Base-by-base conservation (phyloP, 495 filamentous ascomycete genomes). In the Annulohypoxylon nitens region DNA sequence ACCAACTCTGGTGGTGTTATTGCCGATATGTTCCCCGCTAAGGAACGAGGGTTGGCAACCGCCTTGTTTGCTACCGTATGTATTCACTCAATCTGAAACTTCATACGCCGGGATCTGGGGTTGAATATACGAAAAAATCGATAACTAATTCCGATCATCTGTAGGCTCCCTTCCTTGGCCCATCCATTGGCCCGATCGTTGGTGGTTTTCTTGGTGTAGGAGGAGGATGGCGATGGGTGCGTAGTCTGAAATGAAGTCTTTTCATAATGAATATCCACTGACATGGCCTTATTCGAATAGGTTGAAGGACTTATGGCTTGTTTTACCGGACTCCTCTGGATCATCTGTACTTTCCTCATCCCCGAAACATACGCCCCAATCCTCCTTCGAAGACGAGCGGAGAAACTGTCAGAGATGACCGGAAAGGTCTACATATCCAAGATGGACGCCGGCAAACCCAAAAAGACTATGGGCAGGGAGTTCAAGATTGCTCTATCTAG, bases 291-390 rank as follows among this genome's bases (percentile, higher is more conserved):
- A 10, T 0, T 25, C 2, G 18, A 51, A 50, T 50, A 72, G 69
- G 64, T 92, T 5, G 85, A 90, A 82, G 90, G 90, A 4, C 61
- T 86, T 5, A 86, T 88, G 75, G 78, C 86, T 39, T 94, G 94
- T 57, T 96, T 94, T 88, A 87, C 90, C 0, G 90, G 86, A 1
- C 70, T 89, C 18, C 78, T 93, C 61, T 88, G 93, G 64, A 83
- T 87, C 36, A 75, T 85, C 26, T 88, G 94, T 60, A 75, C 88
- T 45, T 75, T 92, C n/a, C 80, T 90, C 41, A 88, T 96, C 1
- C 93, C 94, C 10, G 95, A 97, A 82, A 97, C 95, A 0, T 98
- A 98, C 78, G 88, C 77, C 0, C 83, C 86, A 10, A 88, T 90
- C 18, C 84, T 97, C 14, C 85, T 97, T 37, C 89, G 90, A 61